Percentiles rank a stretch among this genome's conserved stretches.
Conservation (phyloP, 805 yeast species). For the Spencermartinsiella europaea region DNA sequence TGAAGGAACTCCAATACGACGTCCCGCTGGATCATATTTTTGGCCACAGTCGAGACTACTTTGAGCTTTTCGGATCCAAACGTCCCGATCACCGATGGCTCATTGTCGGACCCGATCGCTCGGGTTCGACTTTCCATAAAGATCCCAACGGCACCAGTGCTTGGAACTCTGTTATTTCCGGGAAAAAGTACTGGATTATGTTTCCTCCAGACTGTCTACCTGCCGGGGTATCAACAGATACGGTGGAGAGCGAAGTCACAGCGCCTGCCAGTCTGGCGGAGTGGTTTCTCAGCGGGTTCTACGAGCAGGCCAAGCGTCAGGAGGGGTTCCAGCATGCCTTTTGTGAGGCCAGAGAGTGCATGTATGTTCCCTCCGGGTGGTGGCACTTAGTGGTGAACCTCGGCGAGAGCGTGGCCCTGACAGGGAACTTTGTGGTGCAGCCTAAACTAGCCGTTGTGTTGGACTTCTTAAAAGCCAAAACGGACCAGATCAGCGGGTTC, state of each 20-base stretch:
- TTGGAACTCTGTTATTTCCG: slow-evolving; percentile 77
- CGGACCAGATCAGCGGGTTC: slow-evolving; percentile 76
- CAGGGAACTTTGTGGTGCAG: slow-evolving; percentile 81
- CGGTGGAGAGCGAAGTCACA: slow-evolving; percentile 79
- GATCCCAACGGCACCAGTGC: slow-evolving; percentile 90
- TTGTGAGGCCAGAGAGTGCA: slow-evolving; percentile 75
- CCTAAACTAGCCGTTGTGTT: slow-evolving; percentile 57
- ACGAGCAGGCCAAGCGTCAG: slow-evolving; percentile 40
- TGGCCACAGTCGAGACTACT: slow-evolving; percentile 47
- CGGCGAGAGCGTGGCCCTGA: slow-evolving; percentile 63
- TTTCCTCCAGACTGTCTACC: slow-evolving; percentile 79
- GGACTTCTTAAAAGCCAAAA: slow-evolving; percentile 60
- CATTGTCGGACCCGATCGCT: slow-evolving; percentile 73
- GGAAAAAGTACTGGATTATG: slow-evolving; percentile 84
- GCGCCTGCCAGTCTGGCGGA: slow-evolving; percentile 91
- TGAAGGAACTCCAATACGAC: slow-evolving; percentile 47
- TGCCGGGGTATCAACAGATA: slow-evolving; percentile 77
- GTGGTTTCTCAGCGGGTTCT: slow-evolving; percentile 82
- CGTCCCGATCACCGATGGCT: slow-evolving; percentile 93
- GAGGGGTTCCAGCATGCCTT: slow-evolving; percentile 58
- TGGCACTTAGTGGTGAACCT: slow-evolving; percentile 93
- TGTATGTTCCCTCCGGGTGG: slow-evolving; percentile 95
- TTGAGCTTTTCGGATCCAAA: slow-evolving; percentile 45
- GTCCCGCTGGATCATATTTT: slow-evolving; percentile 47
- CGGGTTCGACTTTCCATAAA: slow-evolving; percentile 89